Evolutionary conservation across 2,329 filamentous ascomycete genomes (phyloP).

Genomic region (Hypoxylon sp.): DNA sequence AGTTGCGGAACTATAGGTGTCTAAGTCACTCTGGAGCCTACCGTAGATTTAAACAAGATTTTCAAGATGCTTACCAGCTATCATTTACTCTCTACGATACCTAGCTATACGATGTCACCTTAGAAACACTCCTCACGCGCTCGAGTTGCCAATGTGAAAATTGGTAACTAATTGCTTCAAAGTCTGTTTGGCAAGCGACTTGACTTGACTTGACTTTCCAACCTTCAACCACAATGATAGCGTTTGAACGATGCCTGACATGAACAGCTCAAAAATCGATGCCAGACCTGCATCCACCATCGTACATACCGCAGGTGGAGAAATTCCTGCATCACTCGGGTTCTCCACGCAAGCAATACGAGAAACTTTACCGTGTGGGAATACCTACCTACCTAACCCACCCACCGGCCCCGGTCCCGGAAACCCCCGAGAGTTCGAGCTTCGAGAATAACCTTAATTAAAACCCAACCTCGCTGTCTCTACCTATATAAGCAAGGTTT

Average conservation of each 20-base stretch:
- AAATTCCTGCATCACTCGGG: conserved; percentile 6
- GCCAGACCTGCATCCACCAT: conserved; percentile 18
- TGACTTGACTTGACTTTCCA: too few species aligned
- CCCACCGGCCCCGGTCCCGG: not conserved
- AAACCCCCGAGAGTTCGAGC: not conserved
- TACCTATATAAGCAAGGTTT: conserved; percentile 17
- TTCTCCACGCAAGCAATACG: conserved; percentile 28
- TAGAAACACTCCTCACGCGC: too few species aligned
- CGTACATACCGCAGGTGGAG: conserved; percentile 29
- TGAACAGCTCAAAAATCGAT: conserved; percentile 1
- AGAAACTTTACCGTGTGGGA: conserved; percentile 23
- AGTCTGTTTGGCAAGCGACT: not conserved
- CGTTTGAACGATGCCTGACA: conserved; percentile 11
- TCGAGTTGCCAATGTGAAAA: not conserved
- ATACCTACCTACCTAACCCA: conserved; percentile 10
- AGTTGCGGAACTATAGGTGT: not conserved
- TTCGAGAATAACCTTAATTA: conserved; percentile 5
- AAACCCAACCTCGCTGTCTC: conserved; percentile 9
- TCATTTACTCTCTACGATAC: not conserved
- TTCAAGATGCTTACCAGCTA: not conserved
- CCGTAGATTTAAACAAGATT: not conserved
- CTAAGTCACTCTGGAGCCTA: not conserved
- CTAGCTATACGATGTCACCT: not conserved
- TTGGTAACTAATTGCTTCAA: not conserved
- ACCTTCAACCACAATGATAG: not conserved